These are phyloP conservation scores for Bolboschoenus planiculmis DNA, from an alignment of 176 grass and related monocot species.

Conservation along the genomic window DNA sequence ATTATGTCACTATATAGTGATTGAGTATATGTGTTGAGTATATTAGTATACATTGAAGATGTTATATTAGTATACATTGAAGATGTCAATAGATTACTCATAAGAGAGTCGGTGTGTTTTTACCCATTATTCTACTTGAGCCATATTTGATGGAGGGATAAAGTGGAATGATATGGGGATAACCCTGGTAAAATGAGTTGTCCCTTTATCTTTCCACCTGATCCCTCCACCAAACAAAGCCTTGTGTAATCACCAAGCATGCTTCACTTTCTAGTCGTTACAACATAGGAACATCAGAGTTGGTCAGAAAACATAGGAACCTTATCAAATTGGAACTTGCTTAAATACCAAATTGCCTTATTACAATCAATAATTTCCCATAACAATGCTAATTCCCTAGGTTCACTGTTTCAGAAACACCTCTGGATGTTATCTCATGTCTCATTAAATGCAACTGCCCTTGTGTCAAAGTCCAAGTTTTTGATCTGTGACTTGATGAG, in stretches of 20 bases:
- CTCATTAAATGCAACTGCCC: not conserved
- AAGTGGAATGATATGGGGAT: not conserved
- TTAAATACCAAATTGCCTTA: not conserved
- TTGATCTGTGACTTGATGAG: not conserved
- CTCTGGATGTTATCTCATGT: not conserved
- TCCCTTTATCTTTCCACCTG: not conserved
- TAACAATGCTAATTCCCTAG: not conserved
- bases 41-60: not conserved
- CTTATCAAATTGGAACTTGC: not conserved
- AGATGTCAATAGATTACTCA: not conserved
- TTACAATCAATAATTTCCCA: not conserved
- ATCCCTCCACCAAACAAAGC: not conserved
- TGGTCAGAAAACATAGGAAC: not conserved
- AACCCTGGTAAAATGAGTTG: not conserved
- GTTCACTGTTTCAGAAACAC: not conserved
- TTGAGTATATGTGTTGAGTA: not conserved
- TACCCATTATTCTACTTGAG: not conserved
- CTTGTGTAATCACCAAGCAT: not conserved
- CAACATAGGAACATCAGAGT: not conserved
- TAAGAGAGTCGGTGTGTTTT: not conserved
- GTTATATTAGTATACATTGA: not conserved
- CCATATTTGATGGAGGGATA: not conserved
- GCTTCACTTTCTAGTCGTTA: not conserved
- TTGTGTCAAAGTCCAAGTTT: not conserved
- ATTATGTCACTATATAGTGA: not conserved